Percentiles rank a stretch among this genome's conserved stretches.
Evolutionary conservation across 176 grass and related monocot species (phyloP).

Genomic region (Miscanthus lutarioriparius): DNA sequence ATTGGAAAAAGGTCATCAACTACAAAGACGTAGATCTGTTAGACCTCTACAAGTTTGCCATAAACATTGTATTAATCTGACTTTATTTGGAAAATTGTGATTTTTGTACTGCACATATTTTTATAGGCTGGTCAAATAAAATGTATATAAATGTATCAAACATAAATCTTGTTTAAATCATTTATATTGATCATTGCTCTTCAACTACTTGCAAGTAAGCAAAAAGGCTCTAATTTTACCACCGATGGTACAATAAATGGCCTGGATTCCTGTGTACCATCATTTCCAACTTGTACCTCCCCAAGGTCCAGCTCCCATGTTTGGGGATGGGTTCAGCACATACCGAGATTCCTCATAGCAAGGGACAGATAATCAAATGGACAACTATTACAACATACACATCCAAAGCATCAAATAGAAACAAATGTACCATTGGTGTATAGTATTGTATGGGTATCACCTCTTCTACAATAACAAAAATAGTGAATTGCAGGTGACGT

Average conservation of each 20-base stretch:
- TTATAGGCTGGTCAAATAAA: not conserved
- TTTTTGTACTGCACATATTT: not conserved
- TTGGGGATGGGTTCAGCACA: no score
- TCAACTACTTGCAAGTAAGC: not conserved
- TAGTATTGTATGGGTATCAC: no score
- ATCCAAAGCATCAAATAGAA: not conserved
- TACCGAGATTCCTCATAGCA: not conserved
- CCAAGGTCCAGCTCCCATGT: no score
- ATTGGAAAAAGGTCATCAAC: not conserved
- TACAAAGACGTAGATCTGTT: not conserved
- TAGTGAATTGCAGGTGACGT: conserved; percentile 53
- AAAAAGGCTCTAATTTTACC: not conserved
- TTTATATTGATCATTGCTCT: not conserved
- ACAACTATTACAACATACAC: not conserved
- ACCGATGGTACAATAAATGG: not conserved
- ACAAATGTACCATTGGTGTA: not conserved
- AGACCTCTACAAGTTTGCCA: not conserved
- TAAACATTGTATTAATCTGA: not conserved
- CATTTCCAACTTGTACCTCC: no score
- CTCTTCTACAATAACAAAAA: not conserved
- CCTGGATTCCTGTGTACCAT: not conserved
- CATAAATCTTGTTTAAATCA: not conserved
- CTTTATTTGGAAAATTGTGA: no score
- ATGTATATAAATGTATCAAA: not conserved
- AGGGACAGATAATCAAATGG: not conserved